Evolutionary conservation across 2,329 filamentous ascomycete genomes (phyloP).

Genomic region (Ophiostoma quercus): DNA sequence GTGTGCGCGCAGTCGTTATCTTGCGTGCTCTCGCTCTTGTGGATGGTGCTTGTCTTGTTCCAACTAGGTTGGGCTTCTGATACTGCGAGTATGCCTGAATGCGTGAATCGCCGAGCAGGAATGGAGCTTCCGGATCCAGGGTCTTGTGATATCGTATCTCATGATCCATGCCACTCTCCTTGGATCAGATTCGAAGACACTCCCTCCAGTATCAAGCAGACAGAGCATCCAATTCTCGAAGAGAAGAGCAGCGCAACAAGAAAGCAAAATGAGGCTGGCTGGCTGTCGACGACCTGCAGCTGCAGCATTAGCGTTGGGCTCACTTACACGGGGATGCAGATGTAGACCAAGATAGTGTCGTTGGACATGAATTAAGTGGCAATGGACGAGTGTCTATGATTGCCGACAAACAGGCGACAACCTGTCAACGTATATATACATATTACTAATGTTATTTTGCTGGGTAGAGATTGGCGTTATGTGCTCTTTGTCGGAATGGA

Average conservation of each 20-base stretch:
- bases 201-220: too few relatives aligned
- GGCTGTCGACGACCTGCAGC: neutral
- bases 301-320: slow-evolving; percentile 22
- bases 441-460: too few relatives aligned
- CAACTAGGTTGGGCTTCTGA: neutral
- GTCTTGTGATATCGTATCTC: neutral
- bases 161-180: too few relatives aligned
- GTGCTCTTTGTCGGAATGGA: neutral
- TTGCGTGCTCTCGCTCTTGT: neutral
- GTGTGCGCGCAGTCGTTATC: neutral
- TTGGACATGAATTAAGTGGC: neutral
- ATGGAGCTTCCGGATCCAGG: neutral
- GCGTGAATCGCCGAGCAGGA: neutral
- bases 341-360: slow-evolving; percentile 16
- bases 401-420: neutral
- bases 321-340: slow-evolving; percentile 19
- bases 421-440: neutral
- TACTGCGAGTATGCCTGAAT: neutral
- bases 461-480: too few relatives aligned
- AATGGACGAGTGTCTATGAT: neutral
- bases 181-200: too few relatives aligned
- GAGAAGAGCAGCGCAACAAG: neutral
- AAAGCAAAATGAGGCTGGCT: slow-evolving; percentile 11
- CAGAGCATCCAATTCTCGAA: neutral
- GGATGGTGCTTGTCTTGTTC: neutral